Conservation (phyloP, 2,329 filamentous ascomycete genomes). For the Cryphonectria naterciae region DNA sequence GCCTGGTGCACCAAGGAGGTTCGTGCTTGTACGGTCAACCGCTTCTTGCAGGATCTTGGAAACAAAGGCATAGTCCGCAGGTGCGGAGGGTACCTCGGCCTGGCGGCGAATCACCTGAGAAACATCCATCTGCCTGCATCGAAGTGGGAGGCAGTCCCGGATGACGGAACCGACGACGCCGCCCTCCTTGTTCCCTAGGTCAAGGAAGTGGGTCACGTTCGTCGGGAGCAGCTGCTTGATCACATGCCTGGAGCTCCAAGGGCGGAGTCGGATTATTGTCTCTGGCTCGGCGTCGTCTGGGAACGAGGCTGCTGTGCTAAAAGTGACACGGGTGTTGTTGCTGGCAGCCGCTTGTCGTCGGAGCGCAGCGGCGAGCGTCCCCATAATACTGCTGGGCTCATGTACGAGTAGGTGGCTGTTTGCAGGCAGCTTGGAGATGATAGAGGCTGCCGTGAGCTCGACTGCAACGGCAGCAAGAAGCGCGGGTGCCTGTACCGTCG, state of each 20-base stretch:
- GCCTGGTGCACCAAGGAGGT: not conserved
- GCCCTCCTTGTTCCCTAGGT: not conserved
- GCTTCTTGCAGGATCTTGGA: not conserved
- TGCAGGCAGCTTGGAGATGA: not conserved
- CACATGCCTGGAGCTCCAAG: not conserved
- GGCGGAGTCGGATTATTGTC: not conserved
- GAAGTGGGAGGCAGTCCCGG: not conserved
- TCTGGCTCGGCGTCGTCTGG: not conserved
- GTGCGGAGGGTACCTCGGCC: not conserved
- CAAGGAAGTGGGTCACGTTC: not conserved
- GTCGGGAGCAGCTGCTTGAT: not conserved
- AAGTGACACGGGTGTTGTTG: not conserved
- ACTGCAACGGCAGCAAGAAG: not conserved
- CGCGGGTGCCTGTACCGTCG: not conserved
- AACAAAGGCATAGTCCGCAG: not conserved
- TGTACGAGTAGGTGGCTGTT: not conserved
- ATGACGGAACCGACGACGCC: not conserved
- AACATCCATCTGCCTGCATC: not conserved
- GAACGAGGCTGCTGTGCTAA: not conserved
- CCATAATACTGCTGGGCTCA: not conserved
- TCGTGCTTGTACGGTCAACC: not conserved
- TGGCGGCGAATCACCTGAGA: not conserved
- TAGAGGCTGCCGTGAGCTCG: not conserved
- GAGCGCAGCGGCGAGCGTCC: not conserved
- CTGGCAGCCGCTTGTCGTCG: not conserved